phyloP scores from a whole-genome alignment of 129 eudicot species.

The Tagetes patula region DNA sequence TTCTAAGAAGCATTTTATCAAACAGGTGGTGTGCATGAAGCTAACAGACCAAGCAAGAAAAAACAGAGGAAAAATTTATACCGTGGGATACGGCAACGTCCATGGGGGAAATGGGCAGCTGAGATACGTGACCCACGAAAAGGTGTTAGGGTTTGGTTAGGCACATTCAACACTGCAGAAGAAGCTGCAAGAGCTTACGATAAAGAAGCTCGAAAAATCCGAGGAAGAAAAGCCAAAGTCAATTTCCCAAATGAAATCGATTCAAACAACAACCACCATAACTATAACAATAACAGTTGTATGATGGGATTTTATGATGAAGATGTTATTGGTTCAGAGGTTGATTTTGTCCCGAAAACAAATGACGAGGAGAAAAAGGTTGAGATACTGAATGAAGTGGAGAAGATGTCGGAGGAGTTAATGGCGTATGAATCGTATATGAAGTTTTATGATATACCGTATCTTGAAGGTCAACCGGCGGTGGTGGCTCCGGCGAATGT shows the following conservation, averaged over 20 bases:
- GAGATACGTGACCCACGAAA: slow-evolving; percentile 95
- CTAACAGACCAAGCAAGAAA: slow-evolving; percentile 24
- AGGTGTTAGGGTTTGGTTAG: slow-evolving; percentile 95
- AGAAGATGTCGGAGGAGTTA: slow-evolving; percentile 72
- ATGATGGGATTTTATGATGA: slow-evolving; percentile 5
- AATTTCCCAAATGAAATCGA: slow-evolving; percentile 77
- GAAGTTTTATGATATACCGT: slow-evolving; percentile 86
- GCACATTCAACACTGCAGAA: slow-evolving; percentile 90
- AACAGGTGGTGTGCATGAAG: slow-evolving; percentile 47
- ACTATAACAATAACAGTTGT: neutral
- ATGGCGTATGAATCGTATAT: slow-evolving; percentile 80
- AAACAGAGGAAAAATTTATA: slow-evolving; percentile 73
- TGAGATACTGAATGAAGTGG: slow-evolving; percentile 42
- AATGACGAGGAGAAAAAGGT: neutral
- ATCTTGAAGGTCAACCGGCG: slow-evolving; percentile 50
- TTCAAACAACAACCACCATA: slow-evolving; percentile 13
- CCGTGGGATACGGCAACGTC: slow-evolving; percentile 93
- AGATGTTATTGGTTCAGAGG: neutral
- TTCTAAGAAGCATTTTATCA: slow-evolving; percentile 4
- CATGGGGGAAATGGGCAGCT: slow-evolving; percentile 99
- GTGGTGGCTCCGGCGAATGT: too few species aligned
- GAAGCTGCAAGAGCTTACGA: slow-evolving; percentile 97
- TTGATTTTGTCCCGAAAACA: slow-evolving; percentile 6
- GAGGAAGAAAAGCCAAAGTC: slow-evolving; percentile 89
- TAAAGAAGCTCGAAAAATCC: slow-evolving; percentile 75